A percentile compares a stretch with the other conserved stretches of the same genome.
phyloP scores from a whole-genome alignment of 2,329 filamentous ascomycete species.

The Calonectria montana region DNA sequence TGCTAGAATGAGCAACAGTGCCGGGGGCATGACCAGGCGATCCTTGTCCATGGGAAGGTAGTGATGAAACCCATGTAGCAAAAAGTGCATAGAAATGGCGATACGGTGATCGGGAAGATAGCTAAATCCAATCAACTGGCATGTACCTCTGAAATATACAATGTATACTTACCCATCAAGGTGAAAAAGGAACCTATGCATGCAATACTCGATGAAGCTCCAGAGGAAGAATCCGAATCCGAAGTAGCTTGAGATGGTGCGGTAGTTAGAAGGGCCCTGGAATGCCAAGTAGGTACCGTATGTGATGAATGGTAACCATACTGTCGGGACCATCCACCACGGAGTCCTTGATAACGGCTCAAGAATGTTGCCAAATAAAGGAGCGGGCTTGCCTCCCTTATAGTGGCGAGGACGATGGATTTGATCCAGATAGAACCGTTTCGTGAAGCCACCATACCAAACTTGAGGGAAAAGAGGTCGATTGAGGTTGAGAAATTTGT shows the following conservation, averaged over 20 bases:
- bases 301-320: conserved; percentile 85
- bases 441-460: conserved; percentile 87
- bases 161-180: conserved; percentile 79
- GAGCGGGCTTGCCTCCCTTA: conserved; percentile 90
- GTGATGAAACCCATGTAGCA: conserved; percentile 96
- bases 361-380: conserved; percentile 97
- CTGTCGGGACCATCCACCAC: conserved; percentile 87
- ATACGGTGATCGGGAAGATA: conserved; percentile 91
- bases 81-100: conserved; percentile 86
- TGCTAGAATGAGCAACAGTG: conserved; percentile 85
- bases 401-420: conserved; percentile 97
- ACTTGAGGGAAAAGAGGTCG: conserved; percentile 88
- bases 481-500: conserved; percentile 94
- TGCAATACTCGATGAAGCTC: conserved; percentile 88
- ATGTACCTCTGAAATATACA: not conserved
- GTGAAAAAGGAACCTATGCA: conserved; percentile 95
- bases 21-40: conserved; percentile 95
- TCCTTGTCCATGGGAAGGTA: conserved; percentile 99
- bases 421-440: conserved; percentile 97
- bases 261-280: conserved; percentile 65
- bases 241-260: conserved; percentile 71
- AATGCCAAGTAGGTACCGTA: conserved; percentile 78
- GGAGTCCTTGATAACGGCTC: conserved; percentile 94
- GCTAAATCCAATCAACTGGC: conserved; percentile 59
- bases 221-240: conserved; percentile 79